Evolutionary conservation across 208 protist species (phyloP).

Genomic region (Naegleria gruberi): DNA sequence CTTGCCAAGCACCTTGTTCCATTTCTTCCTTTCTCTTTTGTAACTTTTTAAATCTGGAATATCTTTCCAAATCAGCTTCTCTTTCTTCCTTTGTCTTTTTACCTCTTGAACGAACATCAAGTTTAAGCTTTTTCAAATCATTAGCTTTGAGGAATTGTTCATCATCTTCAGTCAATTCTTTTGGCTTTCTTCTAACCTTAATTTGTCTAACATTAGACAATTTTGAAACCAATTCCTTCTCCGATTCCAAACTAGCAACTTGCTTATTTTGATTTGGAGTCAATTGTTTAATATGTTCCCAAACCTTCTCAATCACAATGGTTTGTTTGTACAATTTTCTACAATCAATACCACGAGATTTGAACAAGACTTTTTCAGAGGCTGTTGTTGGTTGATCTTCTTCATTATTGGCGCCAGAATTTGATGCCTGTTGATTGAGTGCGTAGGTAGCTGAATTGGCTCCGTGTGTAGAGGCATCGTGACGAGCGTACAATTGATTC

Average conservation of each 20-base stretch:
- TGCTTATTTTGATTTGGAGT: neutral
- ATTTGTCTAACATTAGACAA: neutral
- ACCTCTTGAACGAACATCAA: neutral
- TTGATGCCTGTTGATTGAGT: neutral
- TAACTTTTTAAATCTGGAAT: neutral
- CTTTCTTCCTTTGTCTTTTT: neutral
- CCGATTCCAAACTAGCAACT: neutral
- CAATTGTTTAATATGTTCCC: neutral
- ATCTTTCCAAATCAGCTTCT: neutral
- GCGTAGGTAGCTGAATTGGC: neutral
- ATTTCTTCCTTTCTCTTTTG: neutral
- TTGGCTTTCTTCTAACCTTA: neutral
- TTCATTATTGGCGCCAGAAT: neutral
- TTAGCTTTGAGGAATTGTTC: neutral
- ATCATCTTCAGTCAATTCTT: conserved; percentile 5
- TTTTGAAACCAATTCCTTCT: neutral
- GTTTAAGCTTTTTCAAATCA: neutral
- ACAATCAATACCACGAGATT: neutral
- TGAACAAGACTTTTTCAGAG: neutral
- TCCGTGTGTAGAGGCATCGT: neutral
- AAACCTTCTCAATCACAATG: neutral
- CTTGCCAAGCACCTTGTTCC: neutral
- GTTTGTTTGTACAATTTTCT: neutral
- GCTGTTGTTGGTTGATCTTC: neutral
- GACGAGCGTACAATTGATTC: neutral